Conservation (phyloP, 768 basidiomycete genomes). For the Coprinellus micaceus region DNA sequence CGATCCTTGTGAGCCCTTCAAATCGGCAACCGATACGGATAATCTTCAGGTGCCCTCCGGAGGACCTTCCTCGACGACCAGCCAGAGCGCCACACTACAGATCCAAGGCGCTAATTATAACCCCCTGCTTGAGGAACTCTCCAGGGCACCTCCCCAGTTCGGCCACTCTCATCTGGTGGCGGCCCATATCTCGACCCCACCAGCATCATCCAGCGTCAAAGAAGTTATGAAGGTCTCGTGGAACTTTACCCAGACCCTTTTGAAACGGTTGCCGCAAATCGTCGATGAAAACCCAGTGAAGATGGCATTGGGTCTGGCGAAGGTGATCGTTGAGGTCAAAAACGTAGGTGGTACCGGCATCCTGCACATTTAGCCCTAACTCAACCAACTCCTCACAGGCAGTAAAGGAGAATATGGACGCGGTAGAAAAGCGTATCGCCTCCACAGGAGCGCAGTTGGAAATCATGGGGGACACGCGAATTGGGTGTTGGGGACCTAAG, state of each 20-base stretch:
- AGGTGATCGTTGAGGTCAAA: neutral
- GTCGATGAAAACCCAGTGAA: constrained; percentile 1
- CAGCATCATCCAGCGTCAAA: too few species aligned
- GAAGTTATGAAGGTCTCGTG: neutral
- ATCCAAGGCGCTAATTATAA: too few species aligned
- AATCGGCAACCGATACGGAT: too few species aligned
- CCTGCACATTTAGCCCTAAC: neutral
- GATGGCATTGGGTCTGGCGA: neutral
- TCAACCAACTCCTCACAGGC: constrained; percentile 6
- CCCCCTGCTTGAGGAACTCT: too few species aligned
- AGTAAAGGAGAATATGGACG: constrained; percentile 16
- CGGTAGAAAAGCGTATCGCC: constrained; percentile 10
- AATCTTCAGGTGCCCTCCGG: too few species aligned
- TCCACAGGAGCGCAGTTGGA: constrained; percentile 10
- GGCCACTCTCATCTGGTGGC: too few species aligned
- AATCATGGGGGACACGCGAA: constrained; percentile 9
- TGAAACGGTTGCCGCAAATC: neutral
- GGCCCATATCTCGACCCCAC: too few species aligned
- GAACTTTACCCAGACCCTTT: neutral
- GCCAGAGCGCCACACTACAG: too few species aligned
- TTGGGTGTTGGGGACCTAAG: neutral
- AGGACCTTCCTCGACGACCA: too few species aligned
- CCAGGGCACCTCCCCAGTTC: too few species aligned
- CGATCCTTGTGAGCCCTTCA: too few species aligned
- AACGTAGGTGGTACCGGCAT: neutral